Evolutionary conservation across 352 stramenopile genomes (phyloP), one percentile per base, ranked within the genome.

Genomic region (Phytophthora crassamura): DNA sequence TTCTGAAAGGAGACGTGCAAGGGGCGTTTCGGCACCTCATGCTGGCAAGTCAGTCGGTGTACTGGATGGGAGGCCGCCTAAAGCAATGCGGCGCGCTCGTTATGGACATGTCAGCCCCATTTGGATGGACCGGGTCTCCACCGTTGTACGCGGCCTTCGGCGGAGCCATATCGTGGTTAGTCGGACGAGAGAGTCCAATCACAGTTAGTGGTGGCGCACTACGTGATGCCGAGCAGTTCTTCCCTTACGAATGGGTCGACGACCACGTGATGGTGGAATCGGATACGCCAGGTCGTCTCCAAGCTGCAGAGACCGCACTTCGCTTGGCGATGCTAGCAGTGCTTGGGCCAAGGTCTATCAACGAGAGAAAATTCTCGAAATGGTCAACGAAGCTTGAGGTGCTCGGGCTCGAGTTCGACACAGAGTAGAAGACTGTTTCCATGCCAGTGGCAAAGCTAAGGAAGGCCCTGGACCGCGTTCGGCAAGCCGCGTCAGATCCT

Each of bases 241-340:
- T 50, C 7, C 6, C 58, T 0, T 59, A 67, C 15, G 58, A 67
- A 16, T 58, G 45, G 36, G 36, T 65, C 1, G 52, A 52, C 38
- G 40, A 60, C 18, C 52, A 52, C 32, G 28, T 62, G 1, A 5
- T 62, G 3, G 42, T 62, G 1, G 54, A 62, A 9, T 5, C 39
- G 0, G 54, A 53, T 15, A 62, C n/a, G 3, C 52, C 52, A 5
- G 40, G 52, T 8, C 39, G 40, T 11, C 16, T 50, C 4, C 1
- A 8, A 2, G 30, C 40, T 9, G 52, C 52, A 5, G 5, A 4
- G 1, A 15, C 52, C n/a, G 39, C 39, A 4, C 16, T 59, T 6
- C 28, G 52, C 1, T 16, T 59, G 6, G 52, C 40, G 15, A 59
- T 43, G 52, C 30, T 51, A 25, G 30, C 40, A 0, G 4, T 51